Conservation (phyloP, 1,139 yeast genomes). For the Blastobotrys persicus region DNA sequence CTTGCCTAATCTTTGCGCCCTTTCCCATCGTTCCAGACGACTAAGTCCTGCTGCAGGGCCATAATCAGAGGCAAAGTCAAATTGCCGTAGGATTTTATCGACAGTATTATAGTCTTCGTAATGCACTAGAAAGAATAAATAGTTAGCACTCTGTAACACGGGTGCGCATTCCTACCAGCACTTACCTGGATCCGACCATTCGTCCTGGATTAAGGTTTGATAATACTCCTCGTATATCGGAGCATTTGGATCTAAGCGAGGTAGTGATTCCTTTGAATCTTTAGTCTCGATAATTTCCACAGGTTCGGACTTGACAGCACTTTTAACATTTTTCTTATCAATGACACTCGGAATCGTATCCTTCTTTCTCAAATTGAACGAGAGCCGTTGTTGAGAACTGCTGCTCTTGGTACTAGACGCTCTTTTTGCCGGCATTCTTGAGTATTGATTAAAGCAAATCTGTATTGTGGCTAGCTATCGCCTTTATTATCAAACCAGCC, state of each 20-base stretch:
- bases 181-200: background rate
- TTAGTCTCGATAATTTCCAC: background rate
- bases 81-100: slow-evolving; percentile 36
- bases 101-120: slow-evolving; percentile 30
- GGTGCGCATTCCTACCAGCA: too few species aligned
- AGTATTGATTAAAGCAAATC: background rate
- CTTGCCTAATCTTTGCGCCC: slow-evolving; percentile 80
- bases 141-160: background rate
- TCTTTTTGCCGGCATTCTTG: background rate
- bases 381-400: background rate
- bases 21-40: slow-evolving; percentile 64
- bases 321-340: background rate
- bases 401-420: background rate
- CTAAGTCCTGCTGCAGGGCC: slow-evolving; percentile 43
- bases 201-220: background rate
- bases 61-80: slow-evolving; percentile 37
- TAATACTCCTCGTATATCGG: background rate
- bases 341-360: background rate
- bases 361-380: background rate
- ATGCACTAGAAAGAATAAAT: slow-evolving; percentile 26
- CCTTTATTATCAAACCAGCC: too few species aligned
- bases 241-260: background rate
- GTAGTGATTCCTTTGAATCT: background rate
- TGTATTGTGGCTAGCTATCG: background rate
- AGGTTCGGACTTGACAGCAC: background rate